phyloP scores from a whole-genome alignment of 805 yeast species.

The Nadsonia fulvescens region DNA sequence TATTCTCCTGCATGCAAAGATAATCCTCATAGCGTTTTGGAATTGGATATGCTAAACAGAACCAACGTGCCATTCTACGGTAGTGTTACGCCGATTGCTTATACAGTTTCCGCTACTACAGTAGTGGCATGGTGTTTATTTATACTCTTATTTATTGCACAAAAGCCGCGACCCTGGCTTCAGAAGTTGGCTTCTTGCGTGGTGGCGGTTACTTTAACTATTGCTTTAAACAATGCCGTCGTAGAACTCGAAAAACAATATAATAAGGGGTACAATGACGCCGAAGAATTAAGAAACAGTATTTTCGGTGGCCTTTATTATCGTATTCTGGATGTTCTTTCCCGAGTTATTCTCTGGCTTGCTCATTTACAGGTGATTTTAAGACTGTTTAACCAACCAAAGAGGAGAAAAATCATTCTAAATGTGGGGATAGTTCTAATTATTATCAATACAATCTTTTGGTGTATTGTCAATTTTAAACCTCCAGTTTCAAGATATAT shows the following conservation, averaged over 20 bases:
- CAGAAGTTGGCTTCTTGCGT: conserved; percentile 41
- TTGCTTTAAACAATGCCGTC: conserved; percentile 29
- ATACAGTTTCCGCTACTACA: conserved; percentile 16
- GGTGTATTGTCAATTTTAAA: conserved; percentile 11
- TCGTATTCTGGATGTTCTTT: conserved; percentile 24
- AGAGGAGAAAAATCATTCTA: conserved; percentile 18
- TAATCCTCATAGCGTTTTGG: too few species aligned
- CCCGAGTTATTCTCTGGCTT: conserved; percentile 28
- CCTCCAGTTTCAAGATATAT: conserved; percentile 8
- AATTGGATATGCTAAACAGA: too few species aligned
- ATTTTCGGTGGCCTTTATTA: conserved; percentile 23
- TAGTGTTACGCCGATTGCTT: conserved; percentile 17
- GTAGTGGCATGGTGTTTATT: conserved; percentile 53
- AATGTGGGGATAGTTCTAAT: conserved; percentile 19
- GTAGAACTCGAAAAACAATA: conserved; percentile 32
- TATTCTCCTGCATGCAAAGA: too few species aligned
- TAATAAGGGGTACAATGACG: conserved; percentile 33
- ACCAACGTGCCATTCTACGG: conserved; percentile 21
- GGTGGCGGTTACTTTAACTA: conserved; percentile 36
- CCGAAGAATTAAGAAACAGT: conserved; percentile 21
- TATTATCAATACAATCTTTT: conserved; percentile 15
- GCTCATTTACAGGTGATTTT: conserved; percentile 37
- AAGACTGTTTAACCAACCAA: conserved; percentile 20
- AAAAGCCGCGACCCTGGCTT: conserved; percentile 37
- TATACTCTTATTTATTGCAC: conserved; percentile 34